Base-by-base conservation (phyloP, 2,329 filamentous ascomycete species). In the Cladosporium sp. region DNA sequence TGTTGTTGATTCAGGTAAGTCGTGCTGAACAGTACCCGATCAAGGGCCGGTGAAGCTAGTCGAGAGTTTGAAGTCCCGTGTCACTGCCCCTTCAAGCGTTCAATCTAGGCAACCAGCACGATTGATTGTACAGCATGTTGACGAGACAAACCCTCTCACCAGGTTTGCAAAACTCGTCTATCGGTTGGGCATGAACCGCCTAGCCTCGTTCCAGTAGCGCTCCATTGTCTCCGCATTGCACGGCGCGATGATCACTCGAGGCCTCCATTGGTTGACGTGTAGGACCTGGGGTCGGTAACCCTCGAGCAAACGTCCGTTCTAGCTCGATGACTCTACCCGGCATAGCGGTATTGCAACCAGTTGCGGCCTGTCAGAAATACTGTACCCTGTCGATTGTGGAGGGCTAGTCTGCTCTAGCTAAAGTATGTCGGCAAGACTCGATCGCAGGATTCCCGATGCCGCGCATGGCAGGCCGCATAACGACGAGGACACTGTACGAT, bases 131-230 rank as follows among this genome's bases (percentile, higher is more conserved):
- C 28, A 34, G 28, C 47, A 37, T 50, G 9, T 9, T 19, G 3
- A 17, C 3, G 25, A 30, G 28, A 19, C 43, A 11, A 28, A 28
- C 22, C 30, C 25, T 30, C 17, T 50, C 17, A n/a, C 30, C 8
- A 20, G 43, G 11, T 15, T 30, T 28, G 43, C 15, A 17, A n/a
- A n/a, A 47, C 5, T 47, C 15, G 22, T 5, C 30, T 40, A 8
- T 40, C 15, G 11, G 47, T 50, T 37, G 30, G 47, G 30, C 47
- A 50, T 20, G 5, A 50, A 28, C 30, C 47, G 11, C 19, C 17
- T 50, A 50, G 47, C 47, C 47, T 37, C 30, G n/a, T 50, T 37
- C 30, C 47, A 50, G 47, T 20, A 50, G 47, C 30, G 19, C 47
- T 37, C 19, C 17, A 37, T 50, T 6, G n/a, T 28, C 30, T 50